Percentiles rank a stretch among this genome's conserved stretches.
Conservation (phyloP, 176 grass and related monocot species). For the Otatea glauca region DNA sequence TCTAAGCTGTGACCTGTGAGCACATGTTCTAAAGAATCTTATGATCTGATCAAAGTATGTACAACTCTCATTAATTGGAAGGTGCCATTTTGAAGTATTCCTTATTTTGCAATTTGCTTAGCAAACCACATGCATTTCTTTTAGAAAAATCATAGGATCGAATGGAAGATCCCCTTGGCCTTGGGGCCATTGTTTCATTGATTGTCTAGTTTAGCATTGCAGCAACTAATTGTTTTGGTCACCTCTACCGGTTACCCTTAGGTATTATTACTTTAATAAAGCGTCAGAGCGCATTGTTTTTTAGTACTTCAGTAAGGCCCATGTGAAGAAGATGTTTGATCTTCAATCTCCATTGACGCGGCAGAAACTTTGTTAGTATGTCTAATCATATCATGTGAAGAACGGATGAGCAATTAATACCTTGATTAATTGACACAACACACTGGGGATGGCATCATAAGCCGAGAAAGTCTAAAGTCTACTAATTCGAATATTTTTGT, state of each 20-base stretch:
- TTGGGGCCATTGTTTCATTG: no score
- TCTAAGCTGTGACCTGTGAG: no score
- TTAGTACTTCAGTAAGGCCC: background rate
- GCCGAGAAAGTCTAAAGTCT: background rate
- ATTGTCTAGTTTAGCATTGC: background rate
- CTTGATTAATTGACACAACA: background rate
- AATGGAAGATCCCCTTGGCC: no score
- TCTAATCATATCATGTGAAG: conserved; percentile 34
- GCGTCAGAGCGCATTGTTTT: background rate
- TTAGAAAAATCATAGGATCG: no score
- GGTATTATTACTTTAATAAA: conserved; percentile 29
- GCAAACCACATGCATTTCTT: background rate
- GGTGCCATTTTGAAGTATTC: background rate
- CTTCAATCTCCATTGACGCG: conserved; percentile 8
- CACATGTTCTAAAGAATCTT: background rate
- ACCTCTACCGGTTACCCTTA: background rate
- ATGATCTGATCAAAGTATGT: background rate
- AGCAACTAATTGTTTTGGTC: conserved; percentile 8
- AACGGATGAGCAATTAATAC: background rate
- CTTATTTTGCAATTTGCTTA: background rate
- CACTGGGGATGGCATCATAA: conserved; percentile 6
- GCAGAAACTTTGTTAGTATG: conserved; percentile 4
- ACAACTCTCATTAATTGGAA: background rate
- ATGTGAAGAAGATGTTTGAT: conserved; percentile 42
- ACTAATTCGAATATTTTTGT: conserved; percentile 17